A percentile compares a stretch with the other conserved stretches of the same genome.
Conservation (phyloP, 2,329 filamentous ascomycete species). For the Calonectria leucothoes region DNA sequence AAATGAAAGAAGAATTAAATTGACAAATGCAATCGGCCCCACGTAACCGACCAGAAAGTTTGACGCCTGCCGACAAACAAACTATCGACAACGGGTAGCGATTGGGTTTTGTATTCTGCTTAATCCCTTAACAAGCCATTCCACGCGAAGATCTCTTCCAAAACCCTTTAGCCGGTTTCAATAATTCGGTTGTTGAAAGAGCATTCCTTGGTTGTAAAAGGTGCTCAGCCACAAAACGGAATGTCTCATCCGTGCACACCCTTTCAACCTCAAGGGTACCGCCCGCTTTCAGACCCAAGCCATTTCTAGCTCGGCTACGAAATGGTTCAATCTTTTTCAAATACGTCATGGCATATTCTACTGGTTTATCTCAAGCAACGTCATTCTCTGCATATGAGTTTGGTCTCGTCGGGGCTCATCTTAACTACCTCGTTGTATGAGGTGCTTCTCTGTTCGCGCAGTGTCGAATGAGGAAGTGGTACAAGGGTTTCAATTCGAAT, state of each 20-base stretch:
- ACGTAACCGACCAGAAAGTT: neutral
- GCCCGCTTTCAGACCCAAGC: neutral
- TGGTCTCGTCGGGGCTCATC: neutral
- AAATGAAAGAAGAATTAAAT: neutral
- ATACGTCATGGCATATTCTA: too few relatives aligned
- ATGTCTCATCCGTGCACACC: neutral
- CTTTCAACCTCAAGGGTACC: neutral
- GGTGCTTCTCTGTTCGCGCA: neutral
- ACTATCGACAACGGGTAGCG: neutral
- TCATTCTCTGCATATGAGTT: neutral
- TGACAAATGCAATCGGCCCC: neutral
- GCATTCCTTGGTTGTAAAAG: neutral
- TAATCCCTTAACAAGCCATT: neutral
- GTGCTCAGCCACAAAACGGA: neutral
- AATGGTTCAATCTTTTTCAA: neutral
- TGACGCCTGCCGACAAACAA: too few relatives aligned
- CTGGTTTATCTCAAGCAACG: neutral
- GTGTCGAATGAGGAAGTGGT: neutral
- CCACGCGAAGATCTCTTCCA: too few relatives aligned
- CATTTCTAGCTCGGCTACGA: neutral
- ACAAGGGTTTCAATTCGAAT: too few relatives aligned
- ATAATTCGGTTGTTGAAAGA: neutral
- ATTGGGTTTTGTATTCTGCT: neutral
- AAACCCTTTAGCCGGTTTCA: neutral
- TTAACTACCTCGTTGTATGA: too few relatives aligned